Evolutionary conservation across 1,139 yeast genomes (phyloP), one percentile per base, ranked within the genome.

Genomic region (Debaryomyces sp.): DNA sequence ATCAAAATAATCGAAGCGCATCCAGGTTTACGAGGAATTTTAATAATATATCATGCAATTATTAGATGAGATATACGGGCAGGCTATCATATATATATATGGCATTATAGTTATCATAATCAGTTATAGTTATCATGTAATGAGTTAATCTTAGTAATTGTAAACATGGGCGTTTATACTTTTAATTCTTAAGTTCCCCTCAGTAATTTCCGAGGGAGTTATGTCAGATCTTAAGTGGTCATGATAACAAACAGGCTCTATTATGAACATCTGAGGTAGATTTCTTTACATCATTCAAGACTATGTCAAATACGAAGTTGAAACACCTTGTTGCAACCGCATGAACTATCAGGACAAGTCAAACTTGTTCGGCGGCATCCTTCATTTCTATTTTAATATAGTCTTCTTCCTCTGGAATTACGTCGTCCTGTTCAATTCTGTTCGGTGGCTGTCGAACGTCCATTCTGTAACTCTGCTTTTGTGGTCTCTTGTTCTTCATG

Each of bases 361-460:
- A 41, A 9, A 23, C 23, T 18, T 29, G 35, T 9, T 30, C 32
- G 5, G 43, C 32, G 2, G 50, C 44, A 30, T 53, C 54, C 17
- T 47, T 36, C 51, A 54, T 42, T 29, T 49, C 50, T 6, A 54
- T 48, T 17, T 35, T 43, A 34, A 47, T 54, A 44, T 47, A 49
- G 24, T 44, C 48, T 7, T 50, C 46, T 4, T 26, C 43, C 35
- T 48, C 45, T 13, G 21, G 33, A 10, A 24, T 26, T n/a, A 24
- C 39, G 6, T 23, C 46, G 7, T 21, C 40, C 6, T 29, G 43
- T 30, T 36, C 44, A 18, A 8, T 18, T 22, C 6, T 23, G 7
- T 4, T n/a, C 12, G 5, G 22, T 3, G 46, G 33, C 34, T 49
- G 49, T 41, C 50, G 37, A 21, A 49, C 41, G 15, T 43, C 42